Conservation (phyloP, 352 stramenopile genomes). For the Peronospora belbahrii region DNA sequence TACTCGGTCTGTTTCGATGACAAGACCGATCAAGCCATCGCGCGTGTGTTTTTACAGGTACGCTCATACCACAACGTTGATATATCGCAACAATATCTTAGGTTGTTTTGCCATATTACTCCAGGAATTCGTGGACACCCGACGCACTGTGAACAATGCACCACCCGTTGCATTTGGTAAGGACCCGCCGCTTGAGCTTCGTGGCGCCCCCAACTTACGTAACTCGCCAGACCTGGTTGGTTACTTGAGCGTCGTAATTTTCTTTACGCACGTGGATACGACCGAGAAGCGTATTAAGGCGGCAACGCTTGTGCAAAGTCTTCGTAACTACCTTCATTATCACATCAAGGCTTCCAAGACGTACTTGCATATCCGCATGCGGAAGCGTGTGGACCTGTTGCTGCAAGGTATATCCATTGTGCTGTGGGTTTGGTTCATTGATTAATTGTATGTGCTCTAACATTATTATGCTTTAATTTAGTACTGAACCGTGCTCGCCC, state of each 20-base stretch:
- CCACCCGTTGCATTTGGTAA: slow-evolving; percentile 88
- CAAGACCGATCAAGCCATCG: slow-evolving; percentile 87
- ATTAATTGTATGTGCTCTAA: too few relatives aligned
- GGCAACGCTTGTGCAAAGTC: slow-evolving; percentile 78
- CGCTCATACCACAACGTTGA: neutral
- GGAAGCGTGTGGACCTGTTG: slow-evolving; percentile 87
- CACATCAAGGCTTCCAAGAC: slow-evolving; percentile 95
- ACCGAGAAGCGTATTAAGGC: slow-evolving; percentile 85
- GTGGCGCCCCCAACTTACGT: slow-evolving; percentile 51
- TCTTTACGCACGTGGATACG: slow-evolving; percentile 85
- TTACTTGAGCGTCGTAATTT: slow-evolving; percentile 86
- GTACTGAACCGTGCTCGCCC: slow-evolving; percentile 89
- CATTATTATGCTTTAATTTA: slow-evolving; percentile 15
- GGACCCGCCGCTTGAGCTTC: slow-evolving; percentile 85
- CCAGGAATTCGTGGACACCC: slow-evolving; percentile 90
- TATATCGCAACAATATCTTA: neutral
- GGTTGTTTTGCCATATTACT: neutral
- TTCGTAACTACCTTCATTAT: slow-evolving; percentile 93
- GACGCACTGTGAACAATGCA: slow-evolving; percentile 90
- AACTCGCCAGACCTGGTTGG: slow-evolving; percentile 72
- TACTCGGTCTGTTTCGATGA: slow-evolving; percentile 92
- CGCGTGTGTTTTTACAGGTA: slow-evolving; percentile 86
- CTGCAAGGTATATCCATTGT: slow-evolving; percentile 66
- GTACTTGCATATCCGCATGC: slow-evolving; percentile 94
- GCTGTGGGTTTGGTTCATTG: neutral